Percentiles rank a stretch among this genome's conserved stretches.
Conservation (phyloP, 805 yeast species). For the Brettanomyces sp. region DNA sequence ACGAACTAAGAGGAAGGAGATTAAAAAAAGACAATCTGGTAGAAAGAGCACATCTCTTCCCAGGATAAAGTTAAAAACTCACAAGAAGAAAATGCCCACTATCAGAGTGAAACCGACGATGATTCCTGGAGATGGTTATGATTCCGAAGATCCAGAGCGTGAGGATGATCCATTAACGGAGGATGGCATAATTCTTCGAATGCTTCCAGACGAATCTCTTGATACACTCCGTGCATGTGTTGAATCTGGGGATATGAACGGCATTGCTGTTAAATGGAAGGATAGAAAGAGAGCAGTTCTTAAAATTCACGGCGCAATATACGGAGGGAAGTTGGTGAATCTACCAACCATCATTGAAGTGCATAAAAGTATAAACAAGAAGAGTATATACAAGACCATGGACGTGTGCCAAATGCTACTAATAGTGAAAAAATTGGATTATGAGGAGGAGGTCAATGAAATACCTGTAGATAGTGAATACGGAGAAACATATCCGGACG, state of each 20-base stretch:
- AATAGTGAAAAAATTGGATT: constrained; percentile 46
- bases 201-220: constrained; percentile 56
- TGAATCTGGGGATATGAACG: constrained; percentile 64
- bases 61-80: neutral
- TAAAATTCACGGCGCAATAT: constrained; percentile 55
- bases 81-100: constrained; percentile 27
- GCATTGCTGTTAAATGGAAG: constrained; percentile 71
- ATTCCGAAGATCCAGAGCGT: constrained; percentile 89
- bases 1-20: neutral
- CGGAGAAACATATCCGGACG: constrained; percentile 52
- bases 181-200: constrained; percentile 73
- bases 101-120: constrained; percentile 51
- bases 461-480: constrained; percentile 31
- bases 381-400: constrained; percentile 77
- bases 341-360: constrained; percentile 83
- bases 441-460: constrained; percentile 37
- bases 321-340: constrained; percentile 80
- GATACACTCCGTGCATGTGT: constrained; percentile 70
- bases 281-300: constrained; percentile 75
- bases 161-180: constrained; percentile 93
- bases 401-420: constrained; percentile 82
- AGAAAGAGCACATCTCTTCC: neutral
- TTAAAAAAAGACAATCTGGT: neutral
- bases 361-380: constrained; percentile 80
- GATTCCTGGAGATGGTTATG: constrained; percentile 91